Evolutionary conservation across 202 grass and related monocot genomes (phyloP).

Genomic region (Hordeum pubiflorum): DNA sequence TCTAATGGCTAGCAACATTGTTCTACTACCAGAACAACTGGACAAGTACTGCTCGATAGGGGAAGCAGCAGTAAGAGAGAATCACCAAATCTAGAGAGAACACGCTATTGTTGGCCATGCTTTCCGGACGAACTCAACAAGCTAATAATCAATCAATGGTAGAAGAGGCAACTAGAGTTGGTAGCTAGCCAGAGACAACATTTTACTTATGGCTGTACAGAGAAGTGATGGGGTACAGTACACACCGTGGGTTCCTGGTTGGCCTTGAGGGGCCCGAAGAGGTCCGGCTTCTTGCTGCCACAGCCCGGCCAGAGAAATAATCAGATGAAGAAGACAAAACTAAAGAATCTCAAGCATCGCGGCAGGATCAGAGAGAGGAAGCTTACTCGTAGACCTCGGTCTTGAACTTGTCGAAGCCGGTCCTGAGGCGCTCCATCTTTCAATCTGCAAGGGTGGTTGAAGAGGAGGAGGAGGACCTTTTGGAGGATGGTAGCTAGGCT

Average conservation of each 20-base stretch:
- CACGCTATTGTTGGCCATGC: neutral
- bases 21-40: no score
- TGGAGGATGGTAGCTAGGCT: neutral
- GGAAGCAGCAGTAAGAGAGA: no score
- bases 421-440: conserved; percentile 46
- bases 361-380: neutral
- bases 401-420: conserved; percentile 66
- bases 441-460: conserved; percentile 20
- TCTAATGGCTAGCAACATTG: no score
- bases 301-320: neutral
- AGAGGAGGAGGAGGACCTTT: conserved; percentile 5
- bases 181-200: neutral
- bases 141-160: neutral
- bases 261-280: conserved; percentile 50
- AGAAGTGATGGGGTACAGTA: neutral
- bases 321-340: neutral
- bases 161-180: neutral
- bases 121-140: neutral
- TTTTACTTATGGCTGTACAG: neutral
- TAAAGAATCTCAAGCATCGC: neutral
- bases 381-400: conserved; percentile 53
- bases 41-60: no score
- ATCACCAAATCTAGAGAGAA: no score
- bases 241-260: conserved; percentile 65
- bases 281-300: conserved; percentile 52